phyloP scores from a whole-genome alignment of 202 grass and related monocot species.

The Zoysia matrella region DNA sequence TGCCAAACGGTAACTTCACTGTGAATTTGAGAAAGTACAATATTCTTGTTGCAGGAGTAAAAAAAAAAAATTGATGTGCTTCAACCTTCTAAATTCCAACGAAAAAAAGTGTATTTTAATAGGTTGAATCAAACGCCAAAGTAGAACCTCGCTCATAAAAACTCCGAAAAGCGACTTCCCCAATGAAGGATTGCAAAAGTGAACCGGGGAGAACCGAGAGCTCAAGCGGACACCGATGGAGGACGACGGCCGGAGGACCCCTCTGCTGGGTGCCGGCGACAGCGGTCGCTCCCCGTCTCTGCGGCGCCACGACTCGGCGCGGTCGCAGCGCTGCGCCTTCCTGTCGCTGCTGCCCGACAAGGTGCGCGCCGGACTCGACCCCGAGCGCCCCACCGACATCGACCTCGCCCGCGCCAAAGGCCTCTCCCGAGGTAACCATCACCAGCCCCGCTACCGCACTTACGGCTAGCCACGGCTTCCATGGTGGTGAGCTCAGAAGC shows the following conservation, averaged over 20 bases:
- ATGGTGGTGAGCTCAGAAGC: neutral
- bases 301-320: conserved; percentile 61
- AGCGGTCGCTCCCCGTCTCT: conserved; percentile 24
- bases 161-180: too few relatives aligned
- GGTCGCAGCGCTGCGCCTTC: conserved; percentile 72
- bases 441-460: neutral
- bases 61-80: too few relatives aligned
- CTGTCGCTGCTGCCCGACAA: conserved; percentile 75
- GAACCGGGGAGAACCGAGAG: too few relatives aligned
- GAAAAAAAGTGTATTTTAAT: too few relatives aligned
- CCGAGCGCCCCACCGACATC: conserved; percentile 61
- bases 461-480: neutral
- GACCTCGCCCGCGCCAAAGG: conserved; percentile 66
- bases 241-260: conserved; percentile 42
- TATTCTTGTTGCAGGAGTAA: too few relatives aligned
- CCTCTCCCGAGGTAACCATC: conserved; percentile 61
- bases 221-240: conserved; percentile 30
- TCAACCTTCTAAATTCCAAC: too few relatives aligned
- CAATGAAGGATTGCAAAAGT: too few relatives aligned
- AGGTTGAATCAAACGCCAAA: too few relatives aligned
- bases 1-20: too few relatives aligned
- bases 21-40: too few relatives aligned
- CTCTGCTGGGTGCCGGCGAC: conserved; percentile 47
- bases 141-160: too few relatives aligned
- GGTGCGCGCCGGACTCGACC: conserved; percentile 62